These are phyloP conservation scores for Ceratocystis lukuohia DNA, from an alignment of 2,329 filamentous ascomycete species.

Conservation along the genomic window DNA sequence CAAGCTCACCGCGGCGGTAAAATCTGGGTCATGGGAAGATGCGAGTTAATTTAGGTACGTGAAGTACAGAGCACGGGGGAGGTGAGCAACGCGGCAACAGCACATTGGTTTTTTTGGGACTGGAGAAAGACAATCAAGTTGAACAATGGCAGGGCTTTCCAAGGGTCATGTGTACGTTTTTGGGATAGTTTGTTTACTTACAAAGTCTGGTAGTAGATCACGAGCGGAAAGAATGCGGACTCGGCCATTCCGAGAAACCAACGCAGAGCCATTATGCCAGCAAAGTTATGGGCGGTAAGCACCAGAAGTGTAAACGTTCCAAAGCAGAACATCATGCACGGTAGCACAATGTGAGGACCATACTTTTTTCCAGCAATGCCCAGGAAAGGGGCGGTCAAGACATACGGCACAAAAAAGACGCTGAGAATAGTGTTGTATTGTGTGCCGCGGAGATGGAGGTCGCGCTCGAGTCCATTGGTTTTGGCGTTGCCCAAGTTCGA, in stretches of 20 bases:
- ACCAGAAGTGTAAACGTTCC: constrained; percentile 52
- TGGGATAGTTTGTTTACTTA: constrained; percentile 1
- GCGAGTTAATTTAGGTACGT: neutral
- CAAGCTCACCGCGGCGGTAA: constrained; percentile 35
- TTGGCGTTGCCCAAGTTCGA: constrained; percentile 40
- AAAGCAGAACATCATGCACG: constrained; percentile 58
- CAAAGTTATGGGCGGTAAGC: constrained; percentile 38
- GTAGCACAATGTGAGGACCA: constrained; percentile 53
- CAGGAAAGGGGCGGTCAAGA: constrained; percentile 48
- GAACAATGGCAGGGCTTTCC: too few relatives aligned
- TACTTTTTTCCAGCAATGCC: constrained; percentile 57
- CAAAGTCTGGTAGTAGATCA: constrained; percentile 38
- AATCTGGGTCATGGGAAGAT: constrained; percentile 27
- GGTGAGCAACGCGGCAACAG: neutral
- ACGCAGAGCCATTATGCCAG: constrained; percentile 36
- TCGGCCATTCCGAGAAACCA: constrained; percentile 41
- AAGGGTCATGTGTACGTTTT: neutral
- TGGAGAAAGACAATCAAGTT: neutral
- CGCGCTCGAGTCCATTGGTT: constrained; percentile 35
- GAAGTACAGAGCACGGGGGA: neutral
- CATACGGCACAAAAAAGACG: constrained; percentile 66
- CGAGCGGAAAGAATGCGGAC: constrained; percentile 41
- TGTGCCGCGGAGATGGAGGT: constrained; percentile 39
- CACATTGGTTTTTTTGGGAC: neutral
- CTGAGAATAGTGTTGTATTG: constrained; percentile 59